phyloP scores from a whole-genome alignment of 2,329 filamentous ascomycete genomes.

The Aspergillus chevalieri region DNA sequence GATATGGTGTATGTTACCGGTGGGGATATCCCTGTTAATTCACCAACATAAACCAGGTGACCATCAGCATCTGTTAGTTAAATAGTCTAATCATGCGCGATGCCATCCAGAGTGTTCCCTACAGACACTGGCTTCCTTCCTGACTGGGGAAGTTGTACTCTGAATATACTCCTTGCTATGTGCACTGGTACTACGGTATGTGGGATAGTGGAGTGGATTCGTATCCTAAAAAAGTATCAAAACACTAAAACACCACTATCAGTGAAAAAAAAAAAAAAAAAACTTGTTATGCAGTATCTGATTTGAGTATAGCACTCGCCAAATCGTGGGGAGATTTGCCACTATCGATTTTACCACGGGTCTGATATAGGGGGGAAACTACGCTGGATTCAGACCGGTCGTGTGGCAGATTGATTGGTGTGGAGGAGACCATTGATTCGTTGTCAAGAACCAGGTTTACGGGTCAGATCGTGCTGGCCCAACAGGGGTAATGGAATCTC shows the following conservation, averaged over 20 bases:
- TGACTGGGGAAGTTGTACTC: no score
- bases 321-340: conserved; percentile 24
- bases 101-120: neutral
- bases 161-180: no score
- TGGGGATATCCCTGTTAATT: neutral
- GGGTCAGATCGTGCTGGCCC: neutral
- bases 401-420: conserved; percentile 11
- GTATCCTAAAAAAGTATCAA: neutral
- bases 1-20: neutral
- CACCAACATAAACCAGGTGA: neutral
- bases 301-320: conserved; percentile 14
- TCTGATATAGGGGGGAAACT: conserved; percentile 4
- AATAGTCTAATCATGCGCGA: neutral
- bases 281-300: conserved; percentile 10
- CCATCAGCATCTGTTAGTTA: neutral
- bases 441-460: neutral
- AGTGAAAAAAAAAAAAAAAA: neutral
- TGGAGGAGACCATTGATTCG: neutral
- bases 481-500: neutral
- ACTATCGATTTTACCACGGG: conserved; percentile 14
- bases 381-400: neutral
- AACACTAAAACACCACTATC: neutral
- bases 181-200: neutral
- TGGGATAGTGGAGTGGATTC: neutral
- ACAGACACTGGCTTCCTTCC: no score